Base-by-base conservation (phyloP, 1,284 basidiomycete species). In the Microbotryomycetes sp. region DNA sequence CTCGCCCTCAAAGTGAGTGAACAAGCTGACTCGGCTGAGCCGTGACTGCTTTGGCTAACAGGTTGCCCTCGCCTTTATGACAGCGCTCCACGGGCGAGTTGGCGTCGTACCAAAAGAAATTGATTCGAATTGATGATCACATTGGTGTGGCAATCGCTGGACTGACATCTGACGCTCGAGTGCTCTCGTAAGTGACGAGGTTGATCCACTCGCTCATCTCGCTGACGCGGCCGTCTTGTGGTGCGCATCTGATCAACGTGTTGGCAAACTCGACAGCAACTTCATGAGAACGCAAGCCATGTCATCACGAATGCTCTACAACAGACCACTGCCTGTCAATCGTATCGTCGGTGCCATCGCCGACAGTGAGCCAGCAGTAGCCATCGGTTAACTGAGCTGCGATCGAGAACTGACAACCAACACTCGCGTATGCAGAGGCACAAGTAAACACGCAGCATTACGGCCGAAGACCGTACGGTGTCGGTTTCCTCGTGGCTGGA, bases 231-330 rank as follows among this genome's bases (percentile, higher is more conserved):
- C 47, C 36, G 36, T 6, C 16, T 25, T 32, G 47, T 3, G 15
- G 7, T 9, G 25, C 29, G 14, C n/a, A 19, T 4, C 28, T 29
- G 49, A 12, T 28, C 6, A 25, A 15, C 15, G 46, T 31, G 30
- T 53, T 26, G 1, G 16, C 42, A 15, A 15, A 36, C n/a, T 36
- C 16, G 28, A 15, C 69, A 96, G 92, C 75, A 97, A 98, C 79
- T 97, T 94, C 77, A 98, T 99, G 96, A 85, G 96, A 45, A 96
- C 97, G 78, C 90, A 98, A 78, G 93, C 96, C 49, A 93, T 98
- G 85, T 86, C 85, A 25, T 91, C 88, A 22, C 86, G 88, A 71
- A 93, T 99, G 87, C 80, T 91, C 56, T 97, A 94, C 80, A 92
- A 89, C 75, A 86, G 96, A 42, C 90, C 93, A 16, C 84, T 97